Percentiles rank a stretch among this genome's conserved stretches.
Conservation (phyloP, 108 stramenopile species). For the Heterococcus sp. region DNA sequence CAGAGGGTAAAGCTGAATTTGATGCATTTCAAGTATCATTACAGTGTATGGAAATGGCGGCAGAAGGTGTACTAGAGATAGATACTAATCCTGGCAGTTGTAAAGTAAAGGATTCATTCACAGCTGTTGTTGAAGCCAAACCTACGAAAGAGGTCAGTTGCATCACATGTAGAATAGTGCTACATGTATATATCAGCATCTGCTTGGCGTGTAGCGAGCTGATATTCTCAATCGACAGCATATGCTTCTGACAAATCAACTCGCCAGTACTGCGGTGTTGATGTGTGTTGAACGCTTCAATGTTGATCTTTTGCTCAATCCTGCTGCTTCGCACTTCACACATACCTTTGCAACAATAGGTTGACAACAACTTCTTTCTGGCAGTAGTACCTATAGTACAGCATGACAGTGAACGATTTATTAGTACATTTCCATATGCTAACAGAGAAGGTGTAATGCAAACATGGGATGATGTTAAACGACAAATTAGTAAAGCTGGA, state of each 20-base stretch:
- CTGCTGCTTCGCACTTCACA: too few relatives aligned
- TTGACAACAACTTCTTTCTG: slow-evolving; percentile 92
- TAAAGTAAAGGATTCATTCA: slow-evolving; percentile 87
- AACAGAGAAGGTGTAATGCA: slow-evolving; percentile 65
- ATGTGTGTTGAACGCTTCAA: too few relatives aligned
- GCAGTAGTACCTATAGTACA: slow-evolving; percentile 86
- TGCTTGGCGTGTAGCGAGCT: too few relatives aligned
- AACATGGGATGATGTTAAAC: slow-evolving; percentile 73
- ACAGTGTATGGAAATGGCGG: slow-evolving; percentile 98
- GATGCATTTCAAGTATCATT: slow-evolving; percentile 89
- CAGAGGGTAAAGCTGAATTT: slow-evolving; percentile 65
- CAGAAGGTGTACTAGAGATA: slow-evolving; percentile 78
- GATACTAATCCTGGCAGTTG: slow-evolving; percentile 70
- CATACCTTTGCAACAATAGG: too few relatives aligned
- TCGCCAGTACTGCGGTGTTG: too few relatives aligned
- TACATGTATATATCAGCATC: too few relatives aligned
- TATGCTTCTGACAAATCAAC: too few relatives aligned
- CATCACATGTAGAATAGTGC: too few relatives aligned
- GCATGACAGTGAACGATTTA: slow-evolving; percentile 77
- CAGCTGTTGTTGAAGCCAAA: slow-evolving; percentile 94
- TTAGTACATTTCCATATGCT: slow-evolving; percentile 72
- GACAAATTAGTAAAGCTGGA: slow-evolving; percentile 76
- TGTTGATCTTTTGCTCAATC: too few relatives aligned
- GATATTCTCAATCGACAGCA: too few relatives aligned
- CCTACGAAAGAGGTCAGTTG: slow-evolving; percentile 69